These are phyloP conservation scores for Oryza coarctata DNA, from an alignment of 176 grass and related monocot genomes.

Conservation along the genomic window DNA sequence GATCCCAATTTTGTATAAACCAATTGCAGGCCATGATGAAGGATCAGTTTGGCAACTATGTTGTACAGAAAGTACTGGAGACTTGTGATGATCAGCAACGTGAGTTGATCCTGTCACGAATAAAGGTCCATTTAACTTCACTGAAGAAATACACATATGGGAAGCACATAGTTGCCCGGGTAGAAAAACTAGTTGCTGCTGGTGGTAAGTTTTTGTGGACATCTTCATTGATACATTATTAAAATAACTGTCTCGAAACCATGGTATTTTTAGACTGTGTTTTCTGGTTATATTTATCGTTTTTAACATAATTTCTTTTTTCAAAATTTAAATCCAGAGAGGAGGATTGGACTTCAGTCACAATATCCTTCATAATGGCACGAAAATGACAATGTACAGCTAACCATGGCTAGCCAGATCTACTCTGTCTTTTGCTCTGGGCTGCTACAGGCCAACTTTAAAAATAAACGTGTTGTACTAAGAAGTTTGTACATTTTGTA, in stretches of 20 bases:
- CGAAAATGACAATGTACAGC: slow-evolving; percentile 81
- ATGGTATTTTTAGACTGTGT: background rate
- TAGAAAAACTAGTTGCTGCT: slow-evolving; percentile 78
- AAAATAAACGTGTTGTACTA: slow-evolving; percentile 75
- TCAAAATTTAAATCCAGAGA: slow-evolving; percentile 54
- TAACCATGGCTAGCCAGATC: slow-evolving; percentile 74
- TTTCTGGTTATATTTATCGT: background rate
- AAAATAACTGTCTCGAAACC: background rate
- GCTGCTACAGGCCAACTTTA: slow-evolving; percentile 61
- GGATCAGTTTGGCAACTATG: slow-evolving; percentile 84
- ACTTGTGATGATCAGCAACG: slow-evolving; percentile 77
- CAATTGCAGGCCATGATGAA: slow-evolving; percentile 77
- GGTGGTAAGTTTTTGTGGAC: slow-evolving; percentile 49
- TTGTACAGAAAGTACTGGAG: slow-evolving; percentile 89
- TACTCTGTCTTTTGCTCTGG: slow-evolving; percentile 52
- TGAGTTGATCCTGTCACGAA: slow-evolving; percentile 67
- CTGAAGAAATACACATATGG: slow-evolving; percentile 91
- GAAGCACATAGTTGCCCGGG: slow-evolving; percentile 81
- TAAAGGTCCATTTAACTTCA: slow-evolving; percentile 80
- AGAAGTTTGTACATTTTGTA: slow-evolving; percentile 89
- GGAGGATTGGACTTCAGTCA: slow-evolving; percentile 76
- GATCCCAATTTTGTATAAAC: background rate
- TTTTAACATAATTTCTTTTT: background rate
- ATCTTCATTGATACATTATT: background rate
- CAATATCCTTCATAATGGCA: slow-evolving; percentile 62